Percentiles rank a stretch among this genome's conserved stretches.
phyloP scores from a whole-genome alignment of 495 filamentous ascomycete species.

The Cetradonia linearis region DNA sequence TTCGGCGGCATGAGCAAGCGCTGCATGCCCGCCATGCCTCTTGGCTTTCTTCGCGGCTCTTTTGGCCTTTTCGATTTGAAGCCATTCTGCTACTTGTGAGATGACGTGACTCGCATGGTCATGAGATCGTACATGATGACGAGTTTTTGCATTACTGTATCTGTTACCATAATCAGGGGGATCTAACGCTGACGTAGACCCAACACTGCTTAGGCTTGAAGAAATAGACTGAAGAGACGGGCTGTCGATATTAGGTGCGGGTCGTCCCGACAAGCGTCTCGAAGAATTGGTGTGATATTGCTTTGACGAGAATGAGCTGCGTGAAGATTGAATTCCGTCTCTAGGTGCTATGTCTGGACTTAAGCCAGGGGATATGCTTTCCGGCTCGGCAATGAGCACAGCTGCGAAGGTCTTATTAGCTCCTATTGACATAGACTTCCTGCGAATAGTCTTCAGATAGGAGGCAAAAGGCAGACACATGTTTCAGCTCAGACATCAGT shows the following conservation, averaged over 20 bases:
- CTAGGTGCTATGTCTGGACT: constrained; percentile 9
- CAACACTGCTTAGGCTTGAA: constrained; percentile 14
- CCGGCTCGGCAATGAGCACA: constrained; percentile 31
- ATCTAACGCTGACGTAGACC: constrained; percentile 20
- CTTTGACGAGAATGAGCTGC: constrained; percentile 22
- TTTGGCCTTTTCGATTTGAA: constrained; percentile 64
- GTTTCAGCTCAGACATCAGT: not conserved
- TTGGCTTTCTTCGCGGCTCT: constrained; percentile 42
- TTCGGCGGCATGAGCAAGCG: constrained; percentile 23
- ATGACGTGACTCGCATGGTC: constrained; percentile 45
- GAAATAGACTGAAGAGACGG: constrained; percentile 18
- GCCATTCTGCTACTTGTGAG: constrained; percentile 67
- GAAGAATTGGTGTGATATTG: constrained; percentile 16
- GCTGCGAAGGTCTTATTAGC: constrained; percentile 19
- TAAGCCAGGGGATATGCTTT: constrained; percentile 21
- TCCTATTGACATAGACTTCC: not conserved
- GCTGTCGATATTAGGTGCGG: constrained; percentile 1
- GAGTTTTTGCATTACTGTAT: not conserved
- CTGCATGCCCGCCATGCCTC: constrained; percentile 20
- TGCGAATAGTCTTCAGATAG: not conserved
- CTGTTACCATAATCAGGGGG: constrained; percentile 27
- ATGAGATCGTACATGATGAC: constrained; percentile 29
- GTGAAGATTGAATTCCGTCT: constrained; percentile 17
- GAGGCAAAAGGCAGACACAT: not conserved
- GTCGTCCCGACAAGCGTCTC: constrained; percentile 19